Percentiles rank a stretch among this genome's conserved stretches.
phyloP scores from a whole-genome alignment of 78 protist genomes.

The Dictyostelium intermedium region DNA sequence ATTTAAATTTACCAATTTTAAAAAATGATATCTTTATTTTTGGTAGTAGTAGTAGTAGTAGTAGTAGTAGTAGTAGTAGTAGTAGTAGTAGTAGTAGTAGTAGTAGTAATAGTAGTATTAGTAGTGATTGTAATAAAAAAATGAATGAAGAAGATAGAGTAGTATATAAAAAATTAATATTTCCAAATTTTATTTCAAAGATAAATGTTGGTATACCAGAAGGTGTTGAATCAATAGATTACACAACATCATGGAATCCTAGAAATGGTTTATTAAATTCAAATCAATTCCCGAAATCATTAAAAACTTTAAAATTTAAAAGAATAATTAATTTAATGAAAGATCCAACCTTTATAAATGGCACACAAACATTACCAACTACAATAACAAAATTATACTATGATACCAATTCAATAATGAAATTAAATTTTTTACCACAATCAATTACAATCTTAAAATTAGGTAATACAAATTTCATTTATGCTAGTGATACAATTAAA shows the following conservation, averaged over 20 bases:
- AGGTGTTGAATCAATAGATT: neutral
- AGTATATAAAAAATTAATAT: neutral
- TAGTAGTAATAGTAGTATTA: too few relatives aligned
- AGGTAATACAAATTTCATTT: neutral
- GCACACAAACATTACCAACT: neutral
- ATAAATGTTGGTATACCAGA: neutral
- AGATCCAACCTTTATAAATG: neutral
- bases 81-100: too few relatives aligned
- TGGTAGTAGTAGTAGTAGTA: too few relatives aligned
- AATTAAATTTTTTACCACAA: neutral
- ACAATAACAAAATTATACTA: neutral
- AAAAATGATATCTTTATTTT: neutral
- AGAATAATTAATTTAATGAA: neutral
- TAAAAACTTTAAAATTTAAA: neutral
- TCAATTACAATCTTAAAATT: neutral
- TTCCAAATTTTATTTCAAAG: neutral
- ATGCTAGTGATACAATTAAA: neutral
- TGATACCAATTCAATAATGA: neutral
- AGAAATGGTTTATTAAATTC: neutral
- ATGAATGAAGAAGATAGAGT: neutral
- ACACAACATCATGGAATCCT: neutral
- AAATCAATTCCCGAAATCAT: neutral
- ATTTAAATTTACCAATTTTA: neutral
- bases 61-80: too few relatives aligned
- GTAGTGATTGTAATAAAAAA: too few relatives aligned